These are phyloP conservation scores for Trichophyton simii DNA, from an alignment of 2,329 filamentous ascomycete genomes.

Conservation along the genomic window DNA sequence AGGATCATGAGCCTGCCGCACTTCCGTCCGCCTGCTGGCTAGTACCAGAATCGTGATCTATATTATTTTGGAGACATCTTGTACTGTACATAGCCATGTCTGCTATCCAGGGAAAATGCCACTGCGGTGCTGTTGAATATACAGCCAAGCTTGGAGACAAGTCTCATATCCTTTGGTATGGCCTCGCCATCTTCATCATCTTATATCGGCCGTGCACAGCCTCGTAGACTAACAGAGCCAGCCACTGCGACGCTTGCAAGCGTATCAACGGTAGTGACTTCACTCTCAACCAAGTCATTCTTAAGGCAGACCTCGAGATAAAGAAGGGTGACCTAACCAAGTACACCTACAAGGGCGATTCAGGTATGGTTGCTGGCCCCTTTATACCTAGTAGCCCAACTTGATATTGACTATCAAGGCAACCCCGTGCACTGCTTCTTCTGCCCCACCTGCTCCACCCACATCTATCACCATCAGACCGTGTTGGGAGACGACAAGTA, in stretches of 20 bases:
- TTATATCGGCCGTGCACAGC: no score
- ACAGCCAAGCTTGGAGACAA: slow-evolving; percentile 38
- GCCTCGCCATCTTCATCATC: neutral
- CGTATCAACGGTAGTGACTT: slow-evolving; percentile 38
- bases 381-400: neutral
- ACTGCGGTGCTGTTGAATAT: slow-evolving; percentile 44
- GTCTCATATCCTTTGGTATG: slow-evolving; percentile 29
- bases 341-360: slow-evolving; percentile 47
- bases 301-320: slow-evolving; percentile 38
- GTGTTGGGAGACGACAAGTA: slow-evolving; percentile 37
- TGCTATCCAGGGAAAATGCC: slow-evolving; percentile 40
- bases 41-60: no score
- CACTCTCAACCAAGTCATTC: slow-evolving; percentile 45
- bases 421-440: slow-evolving; percentile 46
- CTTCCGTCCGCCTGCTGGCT: neutral
- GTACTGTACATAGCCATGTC: slow-evolving; percentile 24
- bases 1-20: neutral
- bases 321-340: slow-evolving; percentile 39
- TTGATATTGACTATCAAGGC: slow-evolving; percentile 22
- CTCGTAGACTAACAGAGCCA: slow-evolving; percentile 14
- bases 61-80: no score
- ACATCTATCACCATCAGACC: slow-evolving; percentile 45
- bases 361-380: slow-evolving; percentile 26
- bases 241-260: slow-evolving; percentile 49
- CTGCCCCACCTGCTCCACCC: slow-evolving; percentile 44